Percentiles rank a stretch among this genome's conserved stretches.
These are phyloP conservation scores for Athelia sp. DNA, from an alignment of 1,284 basidiomycete genomes.

Conservation along the genomic window DNA sequence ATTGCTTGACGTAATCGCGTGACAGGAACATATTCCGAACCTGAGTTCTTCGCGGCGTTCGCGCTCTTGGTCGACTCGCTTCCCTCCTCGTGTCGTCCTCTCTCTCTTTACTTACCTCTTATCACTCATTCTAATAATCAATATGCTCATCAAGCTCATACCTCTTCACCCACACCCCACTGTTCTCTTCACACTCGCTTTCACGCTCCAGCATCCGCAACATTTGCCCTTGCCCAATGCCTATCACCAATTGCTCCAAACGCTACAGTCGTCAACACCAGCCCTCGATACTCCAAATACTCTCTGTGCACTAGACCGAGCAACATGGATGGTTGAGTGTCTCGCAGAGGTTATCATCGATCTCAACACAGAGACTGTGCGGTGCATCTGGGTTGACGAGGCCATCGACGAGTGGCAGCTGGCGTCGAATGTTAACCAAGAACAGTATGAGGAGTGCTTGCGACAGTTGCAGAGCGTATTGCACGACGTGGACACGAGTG, in stretches of 20 bases:
- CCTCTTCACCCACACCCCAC: slow-evolving; percentile 49
- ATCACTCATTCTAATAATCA: too few relatives aligned
- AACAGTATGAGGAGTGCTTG: slow-evolving; percentile 28
- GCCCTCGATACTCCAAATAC: slow-evolving; percentile 53
- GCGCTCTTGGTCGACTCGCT: too few relatives aligned
- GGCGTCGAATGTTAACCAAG: slow-evolving; percentile 8
- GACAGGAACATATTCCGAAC: too few relatives aligned
- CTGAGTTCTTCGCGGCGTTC: too few relatives aligned
- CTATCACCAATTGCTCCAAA: slow-evolving; percentile 53
- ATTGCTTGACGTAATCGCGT: too few relatives aligned
- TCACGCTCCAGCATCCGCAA: slow-evolving; percentile 48
- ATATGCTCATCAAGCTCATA: slow-evolving; percentile 69
- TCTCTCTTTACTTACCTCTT: too few relatives aligned
- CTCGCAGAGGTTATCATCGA: slow-evolving; percentile 60
- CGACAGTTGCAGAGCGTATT: slow-evolving; percentile 44
- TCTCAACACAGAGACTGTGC: slow-evolving; percentile 37
- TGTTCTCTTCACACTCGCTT: slow-evolving; percentile 67
- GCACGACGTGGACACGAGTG: slow-evolving; percentile 45
- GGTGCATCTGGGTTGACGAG: slow-evolving; percentile 55
- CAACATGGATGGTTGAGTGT: slow-evolving; percentile 51
- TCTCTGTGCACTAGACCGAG: slow-evolving; percentile 61
- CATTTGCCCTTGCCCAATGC: slow-evolving; percentile 41
- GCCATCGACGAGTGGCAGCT: slow-evolving; percentile 43
- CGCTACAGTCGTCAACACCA: slow-evolving; percentile 38
- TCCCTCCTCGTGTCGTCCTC: too few relatives aligned